These are phyloP conservation scores for Inga oerstediana DNA, from an alignment of 306 rosid genomes.

Conservation along the genomic window DNA sequence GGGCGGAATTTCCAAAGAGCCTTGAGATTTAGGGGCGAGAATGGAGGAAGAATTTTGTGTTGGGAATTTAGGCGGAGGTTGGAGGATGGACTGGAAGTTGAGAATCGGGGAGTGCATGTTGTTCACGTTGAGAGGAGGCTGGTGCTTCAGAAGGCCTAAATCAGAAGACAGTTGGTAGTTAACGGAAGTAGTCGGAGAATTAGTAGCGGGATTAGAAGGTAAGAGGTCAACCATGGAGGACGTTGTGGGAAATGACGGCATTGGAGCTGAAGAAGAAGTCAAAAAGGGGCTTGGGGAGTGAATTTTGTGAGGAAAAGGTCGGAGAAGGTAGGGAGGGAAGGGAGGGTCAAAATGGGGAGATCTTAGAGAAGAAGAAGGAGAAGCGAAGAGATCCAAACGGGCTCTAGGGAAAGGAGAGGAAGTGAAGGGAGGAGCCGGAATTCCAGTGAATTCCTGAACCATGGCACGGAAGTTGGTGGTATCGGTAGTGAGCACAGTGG, in stretches of 20 bases:
- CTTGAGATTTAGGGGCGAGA: conserved; percentile 37
- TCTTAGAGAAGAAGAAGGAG: conserved; percentile 41
- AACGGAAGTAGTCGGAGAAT: conserved; percentile 31
- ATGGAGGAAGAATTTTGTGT: conserved; percentile 19
- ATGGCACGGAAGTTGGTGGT: conserved; percentile 95
- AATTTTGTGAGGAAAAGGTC: conserved; percentile 79
- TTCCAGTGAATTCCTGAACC: conserved; percentile 99
- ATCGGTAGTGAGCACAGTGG: conserved; percentile 88
- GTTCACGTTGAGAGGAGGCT: conserved; percentile 37
- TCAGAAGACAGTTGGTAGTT: conserved; percentile 41
- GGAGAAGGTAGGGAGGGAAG: conserved; percentile 57
- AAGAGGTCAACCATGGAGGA: conserved; percentile 44
- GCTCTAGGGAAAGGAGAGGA: conserved; percentile 70
- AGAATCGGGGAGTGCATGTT: conserved; percentile 64
- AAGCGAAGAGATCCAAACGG: conserved; percentile 75
- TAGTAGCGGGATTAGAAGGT: conserved; percentile 24
- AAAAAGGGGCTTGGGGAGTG: conserved; percentile 35
- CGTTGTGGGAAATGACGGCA: conserved; percentile 33
- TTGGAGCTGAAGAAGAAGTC: conserved; percentile 1
- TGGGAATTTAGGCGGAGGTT: conserved; percentile 41
- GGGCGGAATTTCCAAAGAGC: conserved; percentile 41
- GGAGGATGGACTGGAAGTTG: conserved; percentile 63
- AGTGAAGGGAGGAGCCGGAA: conserved; percentile 90
- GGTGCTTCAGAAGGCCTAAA: conserved; percentile 21
- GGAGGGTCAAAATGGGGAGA: conserved; percentile 50